These are phyloP conservation scores for Pseudocercospora musae DNA, from an alignment of 2,329 filamentous ascomycete species.

Conservation along the genomic window DNA sequence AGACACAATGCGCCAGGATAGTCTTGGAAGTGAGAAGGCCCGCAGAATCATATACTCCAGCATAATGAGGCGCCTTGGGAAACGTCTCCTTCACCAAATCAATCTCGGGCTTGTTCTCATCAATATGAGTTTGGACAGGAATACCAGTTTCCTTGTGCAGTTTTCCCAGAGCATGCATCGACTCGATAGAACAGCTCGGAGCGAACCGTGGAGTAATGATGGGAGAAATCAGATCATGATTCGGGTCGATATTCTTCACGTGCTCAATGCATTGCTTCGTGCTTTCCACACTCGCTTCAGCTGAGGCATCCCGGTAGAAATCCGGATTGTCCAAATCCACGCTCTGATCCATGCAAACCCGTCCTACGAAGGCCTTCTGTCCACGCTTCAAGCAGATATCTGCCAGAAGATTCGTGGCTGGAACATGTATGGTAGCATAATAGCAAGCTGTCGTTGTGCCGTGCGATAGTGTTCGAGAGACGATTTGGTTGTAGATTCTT, in stretches of 20 bases:
- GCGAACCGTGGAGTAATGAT: conserved; percentile 72
- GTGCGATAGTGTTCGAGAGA: conserved; percentile 77
- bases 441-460: conserved; percentile 95
- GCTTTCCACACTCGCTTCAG: conserved; percentile 55
- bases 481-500: conserved; percentile 71
- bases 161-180: conserved; percentile 62
- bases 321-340: conserved; percentile 57
- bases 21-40: conserved; percentile 69
- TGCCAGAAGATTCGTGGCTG: conserved; percentile 85
- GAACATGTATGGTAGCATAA: conserved; percentile 84
- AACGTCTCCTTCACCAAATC: conserved; percentile 68
- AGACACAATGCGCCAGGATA: conserved; percentile 81
- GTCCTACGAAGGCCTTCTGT: conserved; percentile 85
- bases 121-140: conserved; percentile 84
- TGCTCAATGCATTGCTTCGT: conserved; percentile 51
- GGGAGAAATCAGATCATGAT: conserved; percentile 63
- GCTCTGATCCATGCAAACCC: conserved; percentile 89
- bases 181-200: conserved; percentile 51
- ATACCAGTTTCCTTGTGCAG: conserved; percentile 62
- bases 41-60: conserved; percentile 72
- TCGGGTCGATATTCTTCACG: conserved; percentile 64
- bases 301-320: conserved; percentile 73
- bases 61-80: conserved; percentile 62
- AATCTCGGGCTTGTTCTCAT: conserved; percentile 75
- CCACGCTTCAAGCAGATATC: conserved; percentile 75